Conservation (phyloP, 176 grass and related monocot species). For the Aegilops longissima region DNA sequence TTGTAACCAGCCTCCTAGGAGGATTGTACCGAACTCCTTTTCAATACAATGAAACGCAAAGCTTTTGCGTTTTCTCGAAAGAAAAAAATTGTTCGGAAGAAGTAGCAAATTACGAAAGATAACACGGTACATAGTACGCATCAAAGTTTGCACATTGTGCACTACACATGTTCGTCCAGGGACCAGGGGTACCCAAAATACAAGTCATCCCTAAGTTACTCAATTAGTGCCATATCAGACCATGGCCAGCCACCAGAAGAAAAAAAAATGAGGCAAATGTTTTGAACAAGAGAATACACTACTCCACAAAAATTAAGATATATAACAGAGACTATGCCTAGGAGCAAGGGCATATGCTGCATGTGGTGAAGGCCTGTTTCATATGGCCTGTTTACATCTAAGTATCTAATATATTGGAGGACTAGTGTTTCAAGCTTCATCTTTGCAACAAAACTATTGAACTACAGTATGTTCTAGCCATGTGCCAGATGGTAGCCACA, state of each 20-base stretch:
- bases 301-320: background rate
- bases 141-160: background rate
- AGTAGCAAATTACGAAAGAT: background rate
- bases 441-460: background rate
- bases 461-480: background rate
- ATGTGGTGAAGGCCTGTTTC: background rate
- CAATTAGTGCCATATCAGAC: background rate
- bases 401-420: background rate
- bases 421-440: background rate
- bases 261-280: background rate
- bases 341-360: background rate
- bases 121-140: background rate
- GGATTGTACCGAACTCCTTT: too few species aligned
- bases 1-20: too few species aligned
- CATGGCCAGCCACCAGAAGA: background rate
- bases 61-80: too few species aligned
- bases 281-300: background rate
- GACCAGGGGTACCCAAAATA: constrained; percentile 3
- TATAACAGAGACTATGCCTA: background rate
- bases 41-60: too few species aligned
- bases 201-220: background rate
- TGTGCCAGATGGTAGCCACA: background rate
- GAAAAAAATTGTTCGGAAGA: background rate
- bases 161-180: background rate
- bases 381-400: background rate